phyloP scores from a whole-genome alignment of 108 stramenopile genomes.

The Skeletonema menzelii region DNA sequence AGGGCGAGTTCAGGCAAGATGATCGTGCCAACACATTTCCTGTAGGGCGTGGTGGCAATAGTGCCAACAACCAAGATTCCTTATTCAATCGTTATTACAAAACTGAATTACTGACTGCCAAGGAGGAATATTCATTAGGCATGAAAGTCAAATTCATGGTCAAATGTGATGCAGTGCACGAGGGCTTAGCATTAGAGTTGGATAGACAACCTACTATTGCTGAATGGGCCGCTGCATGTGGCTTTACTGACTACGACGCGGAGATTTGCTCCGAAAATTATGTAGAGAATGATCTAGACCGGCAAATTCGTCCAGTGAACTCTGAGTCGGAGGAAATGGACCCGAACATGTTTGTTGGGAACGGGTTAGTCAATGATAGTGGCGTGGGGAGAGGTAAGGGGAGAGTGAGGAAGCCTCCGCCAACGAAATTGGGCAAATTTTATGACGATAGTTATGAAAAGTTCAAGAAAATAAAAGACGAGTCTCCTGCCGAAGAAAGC shows the following conservation, averaged over 20 bases:
- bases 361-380: slow-evolving; percentile 63
- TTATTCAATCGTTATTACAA: slow-evolving; percentile 75
- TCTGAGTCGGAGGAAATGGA: slow-evolving; percentile 57
- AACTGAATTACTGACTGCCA: slow-evolving; percentile 67
- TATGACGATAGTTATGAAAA: slow-evolving; percentile 57
- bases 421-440: slow-evolving; percentile 53
- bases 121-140: slow-evolving; percentile 77
- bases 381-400: slow-evolving; percentile 82
- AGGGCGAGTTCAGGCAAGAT: neutral
- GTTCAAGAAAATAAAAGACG: slow-evolving; percentile 23
- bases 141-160: slow-evolving; percentile 78
- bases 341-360: slow-evolving; percentile 84
- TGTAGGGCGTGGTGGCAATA: neutral
- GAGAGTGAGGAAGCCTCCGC: slow-evolving; percentile 71
- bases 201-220: slow-evolving; percentile 63
- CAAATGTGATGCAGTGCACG: slow-evolving; percentile 77
- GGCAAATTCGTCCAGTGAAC: slow-evolving; percentile 61
- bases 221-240: slow-evolving; percentile 87
- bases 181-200: slow-evolving; percentile 56
- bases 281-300: slow-evolving; percentile 45
- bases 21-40: neutral
- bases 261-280: slow-evolving; percentile 39
- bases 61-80: neutral
- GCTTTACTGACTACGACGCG: slow-evolving; percentile 43
- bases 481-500: neutral